These are phyloP conservation scores for Prunus dulcis DNA, from an alignment of 306 rosid species.

Conservation along the genomic window DNA sequence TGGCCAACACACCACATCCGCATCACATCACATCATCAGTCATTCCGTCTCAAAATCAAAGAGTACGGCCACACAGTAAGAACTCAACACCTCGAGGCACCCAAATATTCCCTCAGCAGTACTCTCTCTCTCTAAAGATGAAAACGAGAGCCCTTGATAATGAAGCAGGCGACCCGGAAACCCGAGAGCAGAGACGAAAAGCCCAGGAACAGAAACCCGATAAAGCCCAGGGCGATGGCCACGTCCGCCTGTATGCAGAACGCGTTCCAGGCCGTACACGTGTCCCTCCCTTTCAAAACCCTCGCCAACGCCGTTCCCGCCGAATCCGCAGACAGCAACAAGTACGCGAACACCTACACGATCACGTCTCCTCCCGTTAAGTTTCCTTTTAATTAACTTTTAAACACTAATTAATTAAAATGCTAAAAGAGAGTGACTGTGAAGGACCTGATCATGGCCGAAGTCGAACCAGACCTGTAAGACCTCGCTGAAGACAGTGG, in stretches of 20 bases:
- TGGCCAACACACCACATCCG: not conserved
- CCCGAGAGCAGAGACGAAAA: slow-evolving; percentile 80
- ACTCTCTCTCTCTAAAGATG: slow-evolving; percentile 36
- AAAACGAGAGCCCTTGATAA: slow-evolving; percentile 88
- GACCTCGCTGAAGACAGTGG: slow-evolving; percentile 74
- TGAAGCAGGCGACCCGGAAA: slow-evolving; percentile 77
- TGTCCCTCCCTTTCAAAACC: slow-evolving; percentile 47
- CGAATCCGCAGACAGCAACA: slow-evolving; percentile 76
- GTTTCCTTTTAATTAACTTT: not conserved
- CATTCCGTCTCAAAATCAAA: not conserved
- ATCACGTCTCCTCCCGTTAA: slow-evolving; percentile 19
- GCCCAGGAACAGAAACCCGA: slow-evolving; percentile 79
- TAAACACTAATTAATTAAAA: too few relatives aligned
- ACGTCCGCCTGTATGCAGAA: slow-evolving; percentile 81
- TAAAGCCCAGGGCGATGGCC: slow-evolving; percentile 68
- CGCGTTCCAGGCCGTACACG: slow-evolving; percentile 60
- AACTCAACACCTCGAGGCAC: slow-evolving; percentile 21
- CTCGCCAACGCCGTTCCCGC: slow-evolving; percentile 80
- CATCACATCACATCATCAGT: not conserved
- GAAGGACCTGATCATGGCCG: slow-evolving; percentile 92
- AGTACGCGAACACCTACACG: slow-evolving; percentile 81
- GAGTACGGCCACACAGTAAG: slow-evolving; percentile 17
- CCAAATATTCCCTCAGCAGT: slow-evolving; percentile 20
- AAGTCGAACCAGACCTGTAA: slow-evolving; percentile 97
- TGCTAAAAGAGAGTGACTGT: not conserved